phyloP scores from a whole-genome alignment of 2,329 filamentous ascomycete species.

The Colletotrichum salicis region DNA sequence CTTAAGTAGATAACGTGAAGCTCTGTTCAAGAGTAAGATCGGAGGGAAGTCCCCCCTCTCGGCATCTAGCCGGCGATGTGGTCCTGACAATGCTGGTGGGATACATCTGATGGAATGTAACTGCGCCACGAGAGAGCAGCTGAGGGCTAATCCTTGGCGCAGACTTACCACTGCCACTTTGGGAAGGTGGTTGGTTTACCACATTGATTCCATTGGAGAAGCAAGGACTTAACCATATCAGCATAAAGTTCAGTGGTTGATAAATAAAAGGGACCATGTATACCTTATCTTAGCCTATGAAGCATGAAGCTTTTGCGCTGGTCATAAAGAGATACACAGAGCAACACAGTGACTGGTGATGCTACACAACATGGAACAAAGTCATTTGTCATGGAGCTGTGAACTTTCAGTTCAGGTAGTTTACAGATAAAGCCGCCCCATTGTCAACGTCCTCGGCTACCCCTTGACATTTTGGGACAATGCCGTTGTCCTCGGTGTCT shows the following conservation, averaged over 20 bases:
- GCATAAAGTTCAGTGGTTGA: no score
- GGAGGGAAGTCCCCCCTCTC: background rate
- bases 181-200: background rate
- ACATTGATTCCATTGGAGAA: background rate
- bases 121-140: background rate
- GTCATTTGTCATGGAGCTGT: background rate
- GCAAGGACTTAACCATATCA: background rate
- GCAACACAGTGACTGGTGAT: background rate
- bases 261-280: no score
- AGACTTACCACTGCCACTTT: background rate
- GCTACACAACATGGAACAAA: background rate
- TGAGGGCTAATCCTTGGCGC: background rate
- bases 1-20: background rate
- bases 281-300: no score
- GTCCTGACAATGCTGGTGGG: no score
- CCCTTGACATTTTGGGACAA: background rate
- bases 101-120: no score
- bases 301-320: no score
- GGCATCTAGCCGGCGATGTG: background rate
- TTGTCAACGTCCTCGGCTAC: background rate
- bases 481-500: background rate
- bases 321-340: background rate
- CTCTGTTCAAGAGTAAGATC: background rate
- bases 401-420: background rate
- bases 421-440: background rate